These are phyloP conservation scores for Lecanicillium sp. DNA, from an alignment of 2,329 filamentous ascomycete species.

Conservation along the genomic window DNA sequence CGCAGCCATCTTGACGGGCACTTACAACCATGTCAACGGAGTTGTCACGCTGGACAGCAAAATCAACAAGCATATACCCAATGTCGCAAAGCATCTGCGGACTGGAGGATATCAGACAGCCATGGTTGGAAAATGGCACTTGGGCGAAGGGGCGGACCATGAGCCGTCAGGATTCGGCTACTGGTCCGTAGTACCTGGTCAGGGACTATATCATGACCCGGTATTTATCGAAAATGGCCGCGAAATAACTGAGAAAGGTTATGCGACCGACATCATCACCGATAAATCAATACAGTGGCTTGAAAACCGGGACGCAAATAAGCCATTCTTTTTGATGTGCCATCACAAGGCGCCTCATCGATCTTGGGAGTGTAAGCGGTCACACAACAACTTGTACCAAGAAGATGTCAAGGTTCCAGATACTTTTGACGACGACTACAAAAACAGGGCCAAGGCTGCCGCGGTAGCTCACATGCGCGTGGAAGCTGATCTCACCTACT, in stretches of 20 bases:
- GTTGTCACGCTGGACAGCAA: conserved; percentile 40
- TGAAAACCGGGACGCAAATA: conserved; percentile 21
- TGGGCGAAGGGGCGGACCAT: conserved; percentile 38
- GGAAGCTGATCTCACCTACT: conserved; percentile 42
- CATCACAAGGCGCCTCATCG: conserved; percentile 49
- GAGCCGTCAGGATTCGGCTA: conserved; percentile 44
- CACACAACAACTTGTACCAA: conserved; percentile 39
- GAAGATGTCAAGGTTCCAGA: conserved; percentile 39
- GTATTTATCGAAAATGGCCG: conserved; percentile 35
- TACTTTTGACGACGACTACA: conserved; percentile 46
- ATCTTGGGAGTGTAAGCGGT: conserved; percentile 41
- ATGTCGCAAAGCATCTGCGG: conserved; percentile 42
- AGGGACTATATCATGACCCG: conserved; percentile 45
- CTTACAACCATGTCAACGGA: conserved; percentile 45
- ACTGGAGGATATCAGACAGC: conserved; percentile 40
- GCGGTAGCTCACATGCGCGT: conserved; percentile 43
- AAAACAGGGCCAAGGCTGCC: conserved; percentile 42
- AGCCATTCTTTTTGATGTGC: conserved; percentile 48
- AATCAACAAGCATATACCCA: conserved; percentile 42
- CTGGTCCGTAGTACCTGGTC: conserved; percentile 42
- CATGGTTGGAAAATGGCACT: conserved; percentile 48
- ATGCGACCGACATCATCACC: conserved; percentile 45
- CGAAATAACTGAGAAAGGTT: conserved; percentile 27
- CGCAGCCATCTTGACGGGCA: conserved; percentile 41
- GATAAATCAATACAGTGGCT: conserved; percentile 39